Conservation (phyloP, 805 yeast genomes). For the Wickerhamiella vanderwaltii region DNA sequence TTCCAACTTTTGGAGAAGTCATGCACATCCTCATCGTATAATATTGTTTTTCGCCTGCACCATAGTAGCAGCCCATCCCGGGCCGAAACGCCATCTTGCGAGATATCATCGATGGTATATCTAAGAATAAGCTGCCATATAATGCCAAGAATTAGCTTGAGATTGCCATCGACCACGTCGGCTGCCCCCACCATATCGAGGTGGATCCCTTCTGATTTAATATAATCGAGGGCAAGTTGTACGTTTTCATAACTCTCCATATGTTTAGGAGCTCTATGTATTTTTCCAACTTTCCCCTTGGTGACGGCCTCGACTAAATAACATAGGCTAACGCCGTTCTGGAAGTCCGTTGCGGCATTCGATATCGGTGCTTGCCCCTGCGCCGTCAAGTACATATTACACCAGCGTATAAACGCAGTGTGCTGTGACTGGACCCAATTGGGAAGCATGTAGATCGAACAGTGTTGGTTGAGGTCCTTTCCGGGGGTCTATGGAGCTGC, state of each 20-base stretch:
- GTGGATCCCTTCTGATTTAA: constrained; percentile 28
- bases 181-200: constrained; percentile 43
- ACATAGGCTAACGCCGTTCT: constrained; percentile 28
- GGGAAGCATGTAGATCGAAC: constrained; percentile 26
- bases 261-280: constrained; percentile 23
- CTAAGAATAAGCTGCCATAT: constrained; percentile 50
- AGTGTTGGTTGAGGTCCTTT: too few species aligned
- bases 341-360: constrained; percentile 24
- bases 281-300: constrained; percentile 28
- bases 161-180: constrained; percentile 88
- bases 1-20: constrained; percentile 50
- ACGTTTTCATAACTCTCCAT: constrained; percentile 31
- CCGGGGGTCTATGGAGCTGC: too few species aligned
- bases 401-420: constrained; percentile 31
- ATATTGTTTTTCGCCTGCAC: constrained; percentile 39
- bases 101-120: constrained; percentile 31
- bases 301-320: constrained; percentile 30
- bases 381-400: constrained; percentile 27
- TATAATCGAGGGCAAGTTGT: constrained; percentile 28
- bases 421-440: constrained; percentile 32
- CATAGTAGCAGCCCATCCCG: constrained; percentile 38
- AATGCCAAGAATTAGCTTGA: constrained; percentile 79
- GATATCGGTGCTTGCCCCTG: constrained; percentile 21
- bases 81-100: constrained; percentile 31
- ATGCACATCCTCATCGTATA: constrained; percentile 30